Evolutionary conservation across 2,329 filamentous ascomycete species (phyloP), one percentile per base, ranked within the genome.

Genomic region (Claviceps cyperi): DNA sequence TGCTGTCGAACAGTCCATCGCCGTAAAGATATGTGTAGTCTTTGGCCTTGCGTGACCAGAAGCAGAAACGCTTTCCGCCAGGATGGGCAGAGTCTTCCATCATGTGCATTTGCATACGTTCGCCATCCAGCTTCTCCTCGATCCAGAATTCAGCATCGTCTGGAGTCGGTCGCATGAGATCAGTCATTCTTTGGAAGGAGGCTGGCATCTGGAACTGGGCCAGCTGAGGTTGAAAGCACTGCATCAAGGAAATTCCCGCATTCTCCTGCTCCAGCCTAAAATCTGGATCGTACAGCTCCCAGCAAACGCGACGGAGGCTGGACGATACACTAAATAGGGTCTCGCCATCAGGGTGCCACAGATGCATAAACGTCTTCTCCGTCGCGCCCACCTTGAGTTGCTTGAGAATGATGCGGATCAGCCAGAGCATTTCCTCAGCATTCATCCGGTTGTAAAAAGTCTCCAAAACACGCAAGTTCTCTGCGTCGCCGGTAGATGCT

Each of bases 21-120:
- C 92, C 92, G 60, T 98, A 98, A 0, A 98, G 75, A 59, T 95
- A 92, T 0, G 90, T 92, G 59, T 98, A 98, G 46, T 97, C 86
- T 62, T 96, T 97, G 8, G 86, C 91, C 66, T 94, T 97, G 48
- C 92, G 78, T 2, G 91, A 97, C 88, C 90, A 98, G 65, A 94
- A 98, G 35, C 73, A 74, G 63, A 97, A 96, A 19, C 72, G 73
- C 50, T 74, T 80, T 0, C 87, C 86, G 0, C 89, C 88, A 0
- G 79, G 75, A 0, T 80, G 69, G 1, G 65, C 67, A 3, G 80
- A 69, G 56, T 96, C 87, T 51, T 84, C 74, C 13, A 78, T 66
- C 84, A 97, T 90, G 64, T 98, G 92, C 62, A 98, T 75, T 64
- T 98, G 92, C 83, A 98, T 96, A 24, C 92, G 80, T 67, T 98